A percentile compares a stretch with the other conserved stretches of the same genome.
Conservation (phyloP, 169 alveolate genomes). For the Eimeria necatrix region DNA sequence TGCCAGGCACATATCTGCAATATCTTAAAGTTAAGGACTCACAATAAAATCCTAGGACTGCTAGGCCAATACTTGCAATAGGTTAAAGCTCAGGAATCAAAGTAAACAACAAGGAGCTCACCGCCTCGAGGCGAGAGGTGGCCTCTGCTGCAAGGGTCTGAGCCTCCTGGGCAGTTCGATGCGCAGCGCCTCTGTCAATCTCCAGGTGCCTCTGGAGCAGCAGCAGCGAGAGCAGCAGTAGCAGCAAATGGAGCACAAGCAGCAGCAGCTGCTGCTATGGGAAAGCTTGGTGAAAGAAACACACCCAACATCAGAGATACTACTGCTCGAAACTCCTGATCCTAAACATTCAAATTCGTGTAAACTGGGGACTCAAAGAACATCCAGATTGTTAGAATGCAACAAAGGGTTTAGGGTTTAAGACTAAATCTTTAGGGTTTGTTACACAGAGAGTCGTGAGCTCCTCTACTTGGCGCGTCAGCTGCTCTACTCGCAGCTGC, state of each 20-base stretch:
- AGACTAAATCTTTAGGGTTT: neutral
- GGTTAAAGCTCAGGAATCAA: too few species aligned
- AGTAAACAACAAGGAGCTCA: neutral
- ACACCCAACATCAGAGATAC: neutral
- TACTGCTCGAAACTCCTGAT: neutral
- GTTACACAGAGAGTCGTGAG: neutral
- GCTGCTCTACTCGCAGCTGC: conserved; percentile 13
- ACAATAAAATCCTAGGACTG: too few species aligned
- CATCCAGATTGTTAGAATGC: neutral
- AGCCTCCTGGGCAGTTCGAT: neutral
- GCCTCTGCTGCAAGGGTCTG: neutral
- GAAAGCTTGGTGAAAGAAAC: neutral
- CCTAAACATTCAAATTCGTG: neutral
- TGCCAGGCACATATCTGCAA: too few species aligned
- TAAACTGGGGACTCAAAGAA: neutral
- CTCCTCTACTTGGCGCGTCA: conserved; percentile 22
- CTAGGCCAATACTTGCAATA: too few species aligned
- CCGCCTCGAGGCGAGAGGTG: neutral
- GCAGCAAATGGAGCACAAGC: neutral
- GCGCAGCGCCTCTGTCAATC: conserved; percentile 7
- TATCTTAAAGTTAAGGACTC: too few species aligned
- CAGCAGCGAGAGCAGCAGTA: neutral
- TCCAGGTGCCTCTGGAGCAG: conserved; percentile 29
- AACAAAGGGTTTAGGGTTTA: conserved; percentile 2
- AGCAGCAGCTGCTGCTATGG: neutral